These are phyloP conservation scores for Cardamine chenopodiifolia DNA, from an alignment of 345 rosid genomes.

Conservation along the genomic window DNA sequence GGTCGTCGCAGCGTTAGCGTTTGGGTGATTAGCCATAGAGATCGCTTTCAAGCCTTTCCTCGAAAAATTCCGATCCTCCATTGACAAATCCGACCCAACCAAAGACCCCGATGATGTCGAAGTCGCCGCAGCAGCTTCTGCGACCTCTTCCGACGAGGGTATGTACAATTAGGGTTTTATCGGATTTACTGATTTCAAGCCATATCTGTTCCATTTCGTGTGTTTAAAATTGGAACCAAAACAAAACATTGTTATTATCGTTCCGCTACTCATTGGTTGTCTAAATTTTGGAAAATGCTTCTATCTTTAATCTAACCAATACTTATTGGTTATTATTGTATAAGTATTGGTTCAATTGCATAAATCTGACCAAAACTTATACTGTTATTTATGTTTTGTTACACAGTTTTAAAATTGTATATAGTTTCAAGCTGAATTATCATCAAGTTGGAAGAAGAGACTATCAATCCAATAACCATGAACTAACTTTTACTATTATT, in stretches of 20 bases:
- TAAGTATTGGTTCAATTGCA: neutral
- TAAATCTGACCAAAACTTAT: neutral
- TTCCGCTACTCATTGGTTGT: neutral
- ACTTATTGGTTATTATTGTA: too few species aligned
- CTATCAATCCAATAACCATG: neutral
- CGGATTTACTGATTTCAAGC: neutral
- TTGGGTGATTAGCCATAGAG: slow-evolving; percentile 87
- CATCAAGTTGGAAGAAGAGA: neutral
- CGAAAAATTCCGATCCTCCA: slow-evolving; percentile 66
- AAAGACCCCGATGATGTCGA: slow-evolving; percentile 66
- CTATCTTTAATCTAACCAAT: neutral
- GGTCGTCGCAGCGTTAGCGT: slow-evolving; percentile 73
- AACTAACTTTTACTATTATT: neutral
- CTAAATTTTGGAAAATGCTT: neutral
- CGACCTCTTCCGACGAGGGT: slow-evolving; percentile 3
- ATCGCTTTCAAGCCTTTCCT: slow-evolving; percentile 82
- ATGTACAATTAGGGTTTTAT: slow-evolving; percentile 12
- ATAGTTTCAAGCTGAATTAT: neutral
- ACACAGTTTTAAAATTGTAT: neutral
- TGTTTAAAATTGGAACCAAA: neutral
- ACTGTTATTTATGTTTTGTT: neutral
- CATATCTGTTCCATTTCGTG: neutral
- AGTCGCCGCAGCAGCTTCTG: neutral
- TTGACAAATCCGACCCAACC: slow-evolving; percentile 69
- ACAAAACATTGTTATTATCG: neutral